Evolutionary conservation across 345 rosid genomes (phyloP), one percentile per base, ranked within the genome.

Genomic region (Populus tremula): DNA sequence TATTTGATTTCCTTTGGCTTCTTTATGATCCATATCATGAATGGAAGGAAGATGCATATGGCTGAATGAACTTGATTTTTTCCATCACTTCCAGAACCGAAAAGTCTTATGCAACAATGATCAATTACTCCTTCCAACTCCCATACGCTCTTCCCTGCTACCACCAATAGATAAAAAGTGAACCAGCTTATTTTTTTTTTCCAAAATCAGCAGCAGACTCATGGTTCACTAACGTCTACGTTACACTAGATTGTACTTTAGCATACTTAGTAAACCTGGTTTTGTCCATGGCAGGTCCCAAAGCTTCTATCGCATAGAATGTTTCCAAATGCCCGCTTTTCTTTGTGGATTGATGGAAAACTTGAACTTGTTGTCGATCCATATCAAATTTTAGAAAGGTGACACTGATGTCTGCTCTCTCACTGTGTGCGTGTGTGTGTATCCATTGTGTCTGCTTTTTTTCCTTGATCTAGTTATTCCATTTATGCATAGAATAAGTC

Each of bases 321-420:
- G 80, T 96, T 96, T 84, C 99, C 97, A 6, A 94, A 90, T 88
- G 91, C 96, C 69, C 96, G 94, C 71, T 94, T 84, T 84, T 96
- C 99, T 67, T 43, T 96, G 66, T 96, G 98, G 99, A 88, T 96
- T 75, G 99, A 96, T 80, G 99, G 99, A 79, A 96, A 96, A 80
- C 97, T 94, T 78, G 97, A 96, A 88, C 96, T 96, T 75, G 90
- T 92, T 2, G 94, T 86, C 8, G 98, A 96, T 88, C 98, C 99
- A 41, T 87, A 91, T 86, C 99, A 92, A 85, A 94, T 96, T 84
- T 94, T 96, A 75, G 99, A 96, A 82, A 96, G 99, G 98, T 92
- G 82, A 78, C 31, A 43, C 64, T 27, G 27, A 10, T 31, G 61
- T 62, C 64, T 67, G 36, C 3, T 71, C 49, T 35, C 68, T 45